Base-by-base conservation (phyloP, 768 basidiomycete genomes). In the Zangia roseola region DNA sequence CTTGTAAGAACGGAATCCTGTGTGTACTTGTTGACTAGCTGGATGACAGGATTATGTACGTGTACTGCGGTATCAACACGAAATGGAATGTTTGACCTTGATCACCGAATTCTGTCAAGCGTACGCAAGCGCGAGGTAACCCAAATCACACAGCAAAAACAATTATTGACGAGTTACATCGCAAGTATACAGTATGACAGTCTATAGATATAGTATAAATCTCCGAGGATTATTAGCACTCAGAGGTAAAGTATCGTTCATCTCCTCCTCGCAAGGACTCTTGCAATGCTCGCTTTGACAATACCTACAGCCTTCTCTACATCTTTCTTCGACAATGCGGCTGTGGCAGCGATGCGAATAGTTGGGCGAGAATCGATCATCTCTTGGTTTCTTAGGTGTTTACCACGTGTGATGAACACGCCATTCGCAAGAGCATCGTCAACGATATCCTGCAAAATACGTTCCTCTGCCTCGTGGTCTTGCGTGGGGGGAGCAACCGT, bases 371-470 rank as follows among this genome's bases (percentile, higher is more conserved):
- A 77, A 65, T 97, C 92, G 14, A 80, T 73, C 54, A 81, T 71
- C 75, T 99, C 95, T 69, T 97, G 94, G 6, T 86, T 83, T 42
- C 80, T 79, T 56, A 97, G 65, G 48, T 91, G 71, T 73, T 89
- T 89, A 35, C 92, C 86, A 20, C 90, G 79, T 3, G 92, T 94
- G 50, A 97, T 71, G 58, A 97, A 74, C 38, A 99, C 86, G 10
- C 91, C 93, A 55, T 90, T 88, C 6, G 73, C 72, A 35, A 92
- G 71, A 1, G 80, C 78, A 61, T 97, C 91, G 51, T 97, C 95
- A 13, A 97, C 93, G 12, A 98, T 82, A 44, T 95, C 92, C 69
- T 98, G 94, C 56, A 99, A 64, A 21, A 92, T 48, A 34, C 74
- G 71, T 62, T 98, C 94, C 66, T 98, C 94, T 13, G 65, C 65